Evolutionary conservation across 2,329 filamentous ascomycete genomes (phyloP).

Genomic region (Spiromastix sp.): DNA sequence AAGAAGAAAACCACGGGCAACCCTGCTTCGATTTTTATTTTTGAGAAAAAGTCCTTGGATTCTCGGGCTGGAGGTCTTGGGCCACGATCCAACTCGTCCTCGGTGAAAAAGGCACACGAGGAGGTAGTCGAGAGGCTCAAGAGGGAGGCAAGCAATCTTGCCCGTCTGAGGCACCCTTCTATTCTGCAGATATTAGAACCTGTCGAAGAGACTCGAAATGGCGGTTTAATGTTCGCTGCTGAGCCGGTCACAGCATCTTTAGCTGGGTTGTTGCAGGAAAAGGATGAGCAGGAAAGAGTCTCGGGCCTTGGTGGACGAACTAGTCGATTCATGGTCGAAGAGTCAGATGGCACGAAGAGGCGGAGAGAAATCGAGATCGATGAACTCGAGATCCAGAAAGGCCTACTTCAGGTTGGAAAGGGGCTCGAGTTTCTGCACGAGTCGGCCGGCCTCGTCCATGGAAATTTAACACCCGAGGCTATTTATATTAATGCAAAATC

Average conservation of each 20-base stretch:
- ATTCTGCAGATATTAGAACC: constrained; percentile 89
- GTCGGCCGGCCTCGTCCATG: constrained; percentile 85
- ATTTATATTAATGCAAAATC: constrained; percentile 94
- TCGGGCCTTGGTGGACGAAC: constrained; percentile 59
- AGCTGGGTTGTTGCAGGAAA: constrained; percentile 69
- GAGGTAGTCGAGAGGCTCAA: constrained; percentile 86
- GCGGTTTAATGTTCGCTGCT: constrained; percentile 90
- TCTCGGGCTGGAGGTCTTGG: constrained; percentile 52
- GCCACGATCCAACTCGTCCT: constrained; percentile 51
- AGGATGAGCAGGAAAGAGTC: constrained; percentile 71
- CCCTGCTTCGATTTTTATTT: constrained; percentile 82
- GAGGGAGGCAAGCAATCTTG: constrained; percentile 82
- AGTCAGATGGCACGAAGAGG: constrained; percentile 60
- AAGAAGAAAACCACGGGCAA: constrained; percentile 95
- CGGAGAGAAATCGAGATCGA: constrained; percentile 85
- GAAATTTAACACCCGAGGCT: constrained; percentile 86
- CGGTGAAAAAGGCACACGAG: constrained; percentile 70
- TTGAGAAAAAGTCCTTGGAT: constrained; percentile 81
- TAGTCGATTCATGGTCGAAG: constrained; percentile 72
- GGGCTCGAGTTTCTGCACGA: constrained; percentile 93
- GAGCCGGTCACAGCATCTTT: constrained; percentile 87
- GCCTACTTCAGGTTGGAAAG: constrained; percentile 82
- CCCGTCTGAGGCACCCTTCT: constrained; percentile 79
- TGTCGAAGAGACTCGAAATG: constrained; percentile 84
- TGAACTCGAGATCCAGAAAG: constrained; percentile 95